phyloP scores from a whole-genome alignment of 2,329 filamentous ascomycete species.

The Zopfia rhizophila region DNA sequence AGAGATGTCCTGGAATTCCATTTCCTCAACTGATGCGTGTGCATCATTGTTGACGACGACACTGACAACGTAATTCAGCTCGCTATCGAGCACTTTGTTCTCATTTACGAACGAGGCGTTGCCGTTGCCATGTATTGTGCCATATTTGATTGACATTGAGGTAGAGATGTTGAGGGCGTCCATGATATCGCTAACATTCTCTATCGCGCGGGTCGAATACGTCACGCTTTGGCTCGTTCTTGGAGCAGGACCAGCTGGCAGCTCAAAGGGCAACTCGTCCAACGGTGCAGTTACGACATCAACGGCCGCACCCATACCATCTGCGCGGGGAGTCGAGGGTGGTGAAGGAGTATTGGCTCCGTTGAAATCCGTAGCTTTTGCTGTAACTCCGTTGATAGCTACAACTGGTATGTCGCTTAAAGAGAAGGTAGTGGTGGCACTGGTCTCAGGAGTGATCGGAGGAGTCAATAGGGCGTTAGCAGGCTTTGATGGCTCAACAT shows the following conservation, averaged over 20 bases:
- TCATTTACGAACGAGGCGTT: conserved; percentile 44
- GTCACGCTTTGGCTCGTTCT: conserved; percentile 44
- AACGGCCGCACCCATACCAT: conserved; percentile 18
- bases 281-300: conserved; percentile 20
- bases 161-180: conserved; percentile 53
- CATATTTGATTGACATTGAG: conserved; percentile 51
- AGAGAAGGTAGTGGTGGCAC: conserved; percentile 3
- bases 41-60: conserved; percentile 42
- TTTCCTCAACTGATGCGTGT: conserved; percentile 25
- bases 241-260: conserved; percentile 26
- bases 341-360: conserved; percentile 3
- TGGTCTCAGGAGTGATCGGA: conserved; percentile 23
- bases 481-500: conserved; percentile 7
- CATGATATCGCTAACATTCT: conserved; percentile 51
- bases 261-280: conserved; percentile 25
- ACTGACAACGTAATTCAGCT: conserved; percentile 43
- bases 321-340: conserved; percentile 3
- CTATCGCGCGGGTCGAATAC: conserved; percentile 41
- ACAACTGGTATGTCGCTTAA: conserved; percentile 22
- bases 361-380: not conserved
- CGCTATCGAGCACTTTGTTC: conserved; percentile 41
- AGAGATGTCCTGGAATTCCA: conserved; percentile 40
- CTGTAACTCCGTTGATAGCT: conserved; percentile 28
- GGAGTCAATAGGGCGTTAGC: conserved; percentile 17
- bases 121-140: conserved; percentile 47